Base-by-base conservation (phyloP, 441 rosid genomes). In the Populus trichocarpa region DNA sequence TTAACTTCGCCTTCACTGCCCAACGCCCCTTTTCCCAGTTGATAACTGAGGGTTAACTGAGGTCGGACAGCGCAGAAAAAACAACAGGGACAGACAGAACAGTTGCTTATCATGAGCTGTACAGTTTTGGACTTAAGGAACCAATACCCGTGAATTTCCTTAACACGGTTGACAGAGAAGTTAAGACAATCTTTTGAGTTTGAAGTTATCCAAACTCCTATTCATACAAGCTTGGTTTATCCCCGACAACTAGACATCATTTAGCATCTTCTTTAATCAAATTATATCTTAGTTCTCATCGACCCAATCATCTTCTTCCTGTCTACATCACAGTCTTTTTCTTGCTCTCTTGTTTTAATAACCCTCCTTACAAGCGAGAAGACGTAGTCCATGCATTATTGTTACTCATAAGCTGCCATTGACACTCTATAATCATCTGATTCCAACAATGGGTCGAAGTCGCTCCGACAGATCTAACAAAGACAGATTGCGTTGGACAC, bases 401-500 rank as follows among this genome's bases (percentile, higher is more conserved):
- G 57, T 50, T 50, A 50, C 57, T 50, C 57, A 14, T 0, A 50
- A 50, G 57, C 57, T 50, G 20, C 57, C 69, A n/a, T 66, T 65
- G 40, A 16, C 36, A 28, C 46, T 67, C n/a, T 16, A 3, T 35
- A 18, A 18, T 11, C 35, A 57, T 22, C 40, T 76, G 26, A 77
- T 69, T 35, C 70, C 67, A 69, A 9, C 57, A 30, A 86, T 86
- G 95, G 86, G 86, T 73, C 83, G 85, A 1, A 82, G 77, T 70
- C 77, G 83, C n/a, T 78, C 87, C 0, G 85, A 82, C 42, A 88
- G 88, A 61, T 75, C 80, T 0, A 76, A 82, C 67, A 91, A 88
- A 73, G 92, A 89, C 78, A 84, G 92, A 59, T 72, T 91, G 74
- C 85, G 90, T 38, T 88, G 92, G 96, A 88, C 90, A 5, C 87